phyloP scores from a whole-genome alignment of 371 early-diverging fungal genomes.

The Mortierella sp. region DNA sequence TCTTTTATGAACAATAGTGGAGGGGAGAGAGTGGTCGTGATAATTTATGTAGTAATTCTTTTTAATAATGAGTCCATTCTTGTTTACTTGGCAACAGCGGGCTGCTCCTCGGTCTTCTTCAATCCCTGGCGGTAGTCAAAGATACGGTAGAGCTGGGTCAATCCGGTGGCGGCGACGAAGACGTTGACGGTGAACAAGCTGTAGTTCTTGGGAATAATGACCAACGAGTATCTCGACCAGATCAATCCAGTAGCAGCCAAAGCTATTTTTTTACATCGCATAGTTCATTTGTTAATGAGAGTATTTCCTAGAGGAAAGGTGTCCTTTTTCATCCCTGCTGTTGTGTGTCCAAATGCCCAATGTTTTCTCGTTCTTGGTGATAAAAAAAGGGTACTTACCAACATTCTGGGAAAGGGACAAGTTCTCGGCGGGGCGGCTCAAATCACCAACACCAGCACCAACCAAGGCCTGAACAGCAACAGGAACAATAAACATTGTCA shows the following conservation, averaged over 20 bases:
- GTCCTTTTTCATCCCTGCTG: not conserved
- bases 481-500: not conserved
- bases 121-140: constrained; percentile 60
- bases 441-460: constrained; percentile 94
- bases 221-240: constrained; percentile 96
- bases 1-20: not conserved
- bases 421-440: constrained; percentile 93
- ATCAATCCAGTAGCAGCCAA: constrained; percentile 95
- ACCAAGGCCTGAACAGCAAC: constrained; percentile 75
- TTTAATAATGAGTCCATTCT: not conserved
- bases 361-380: not conserved
- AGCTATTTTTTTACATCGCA: constrained; percentile 61
- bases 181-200: constrained; percentile 91
- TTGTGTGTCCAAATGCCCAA: not conserved
- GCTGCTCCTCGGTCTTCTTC: constrained; percentile 23
- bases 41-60: not conserved
- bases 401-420: constrained; percentile 84
- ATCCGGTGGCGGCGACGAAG: constrained; percentile 92
- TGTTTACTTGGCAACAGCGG: constrained; percentile 20
- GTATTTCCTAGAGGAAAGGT: not conserved
- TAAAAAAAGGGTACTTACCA: constrained; percentile 63
- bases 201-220: constrained; percentile 95
- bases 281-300: not conserved
- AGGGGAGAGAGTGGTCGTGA: not conserved
- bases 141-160: constrained; percentile 90